Evolutionary conservation across 805 yeast species (phyloP), one percentile per base, ranked within the genome.

Genomic region (Hanseniaspora lachancei): DNA sequence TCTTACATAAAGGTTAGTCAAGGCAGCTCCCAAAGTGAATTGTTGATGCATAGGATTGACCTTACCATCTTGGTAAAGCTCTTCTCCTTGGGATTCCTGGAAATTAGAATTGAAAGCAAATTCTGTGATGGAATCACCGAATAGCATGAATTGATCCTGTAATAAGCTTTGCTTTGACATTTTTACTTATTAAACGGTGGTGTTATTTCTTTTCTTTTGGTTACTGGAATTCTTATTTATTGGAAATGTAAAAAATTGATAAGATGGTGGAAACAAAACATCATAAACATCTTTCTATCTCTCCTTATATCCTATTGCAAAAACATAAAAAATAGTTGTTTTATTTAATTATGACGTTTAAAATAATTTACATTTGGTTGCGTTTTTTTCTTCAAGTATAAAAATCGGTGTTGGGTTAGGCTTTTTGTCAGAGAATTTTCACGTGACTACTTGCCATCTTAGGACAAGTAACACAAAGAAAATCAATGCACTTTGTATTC

Each of bases 111-210:
- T 68, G 62, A 64, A 75, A 34, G 79, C 68, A 59, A 66, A 77
- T 63, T 84, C 80, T 13, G 86, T 82, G 61, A 83, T 76, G 2
- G 88, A 83, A 67, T 84, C 89, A 7, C 89, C 89, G 62, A 82
- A 80, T 23, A 83, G 70, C 7, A 83, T 66, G 54, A 84, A 70
- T 60, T 80, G 81, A 59, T 73, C 57, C 46, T 59, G 63, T 40
- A 20, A 20, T 12, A 29, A 32, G 38, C 49, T 34, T 29, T 43
- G 40, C 38, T 44, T 43, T 40, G 18, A 18, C 27, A 34, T 42
- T 23, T 46, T 38, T 8, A 29, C 21, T 42, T 43, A 43, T 27
- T 32, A 5, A 38, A 15, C 8, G 41, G 35, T 24, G 15, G 8
- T 43, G 21, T 40, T 29, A 8, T 29, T 7, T 29, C 9, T 32